Percentiles rank a stretch among this genome's conserved stretches.
Evolutionary conservation across 495 filamentous ascomycete species (phyloP).

Genomic region (Cenococcum geophilum): DNA sequence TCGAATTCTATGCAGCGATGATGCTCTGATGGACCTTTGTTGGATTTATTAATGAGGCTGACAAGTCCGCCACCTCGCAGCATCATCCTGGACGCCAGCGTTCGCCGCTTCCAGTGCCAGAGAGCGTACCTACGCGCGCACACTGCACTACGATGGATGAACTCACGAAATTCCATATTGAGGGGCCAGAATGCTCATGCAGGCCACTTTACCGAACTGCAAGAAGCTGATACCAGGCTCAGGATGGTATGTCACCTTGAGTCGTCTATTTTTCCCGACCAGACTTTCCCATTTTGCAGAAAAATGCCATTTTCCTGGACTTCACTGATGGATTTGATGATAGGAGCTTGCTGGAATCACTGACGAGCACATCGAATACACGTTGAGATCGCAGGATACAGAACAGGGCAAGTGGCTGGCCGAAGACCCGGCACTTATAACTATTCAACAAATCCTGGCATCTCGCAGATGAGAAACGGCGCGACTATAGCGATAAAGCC

Average conservation of each 20-base stretch:
- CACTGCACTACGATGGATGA: slow-evolving; percentile 74
- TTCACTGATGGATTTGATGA: not conserved
- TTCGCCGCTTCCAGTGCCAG: slow-evolving; percentile 77
- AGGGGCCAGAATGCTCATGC: slow-evolving; percentile 56
- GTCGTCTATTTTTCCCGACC: not conserved
- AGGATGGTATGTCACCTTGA: slow-evolving; percentile 49
- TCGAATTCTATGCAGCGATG: not conserved
- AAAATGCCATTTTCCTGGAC: not conserved
- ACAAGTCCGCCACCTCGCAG: slow-evolving; percentile 40
- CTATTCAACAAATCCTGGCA: slow-evolving; percentile 28
- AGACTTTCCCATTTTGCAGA: not conserved
- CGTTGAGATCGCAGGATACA: slow-evolving; percentile 35
- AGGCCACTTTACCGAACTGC: slow-evolving; percentile 53
- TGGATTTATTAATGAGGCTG: slow-evolving; percentile 9
- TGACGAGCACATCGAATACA: slow-evolving; percentile 37
- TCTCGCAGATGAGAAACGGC: slow-evolving; percentile 10
- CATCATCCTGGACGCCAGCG: slow-evolving; percentile 69
- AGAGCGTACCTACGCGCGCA: slow-evolving; percentile 75
- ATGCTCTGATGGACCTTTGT: not conserved
- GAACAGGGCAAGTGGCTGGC: slow-evolving; percentile 38
- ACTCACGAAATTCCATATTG: slow-evolving; percentile 61
- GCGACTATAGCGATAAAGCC: not conserved
- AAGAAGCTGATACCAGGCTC: slow-evolving; percentile 53
- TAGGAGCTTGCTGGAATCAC: slow-evolving; percentile 39
- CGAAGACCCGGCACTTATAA: slow-evolving; percentile 36